Evolutionary conservation across 176 grass and related monocot species (phyloP), one percentile per base, ranked within the genome.

Genomic region (Avena atlantica): DNA sequence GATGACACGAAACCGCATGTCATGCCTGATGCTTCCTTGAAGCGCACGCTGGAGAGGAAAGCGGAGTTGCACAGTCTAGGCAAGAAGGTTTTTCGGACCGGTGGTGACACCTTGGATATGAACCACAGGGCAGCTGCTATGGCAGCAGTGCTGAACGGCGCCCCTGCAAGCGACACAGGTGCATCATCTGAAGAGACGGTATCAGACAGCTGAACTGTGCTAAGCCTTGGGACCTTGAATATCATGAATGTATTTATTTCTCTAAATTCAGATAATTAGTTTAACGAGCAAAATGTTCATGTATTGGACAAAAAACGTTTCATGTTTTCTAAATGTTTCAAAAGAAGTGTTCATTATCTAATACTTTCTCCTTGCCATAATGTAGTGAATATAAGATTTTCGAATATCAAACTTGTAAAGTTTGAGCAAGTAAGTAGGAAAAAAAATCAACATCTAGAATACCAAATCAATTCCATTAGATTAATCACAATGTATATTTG

Each of bases 111-210:
- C 48, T 42, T 92, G 79, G 91, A 91, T 89, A 68, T 92, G 23
- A 91, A 89, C 42, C 76, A 78, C 50, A 71, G 51, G 21, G 71
- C 66, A 14, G 63, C 81, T 70, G 78, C 50, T 60, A 68, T 79
- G 8, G 73, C 49, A 17, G 89, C 50, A 65, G 72, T 47, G 72
- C 86, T 63, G 12, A 87, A 31, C 17, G 82, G 79, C 19, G 63
- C 70, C 63, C 70, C 70, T 16, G 84, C 76, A 2, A 93, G 87
- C 23, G 65, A 91, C 40, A 86, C 84, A 0, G 87, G 91, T 20
- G 91, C 55, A 3, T 93, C 93, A 15, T 95, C 93, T 0, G 93
- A 95, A 90, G 89, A 93, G 87, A 93, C 93, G 0, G 87, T 93
- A 69, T 95, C 91, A 6, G 93, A 95, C 45, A 78, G 90, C 56